Conservation (phyloP, 257 asterid species). For the Solanum arcanum region DNA sequence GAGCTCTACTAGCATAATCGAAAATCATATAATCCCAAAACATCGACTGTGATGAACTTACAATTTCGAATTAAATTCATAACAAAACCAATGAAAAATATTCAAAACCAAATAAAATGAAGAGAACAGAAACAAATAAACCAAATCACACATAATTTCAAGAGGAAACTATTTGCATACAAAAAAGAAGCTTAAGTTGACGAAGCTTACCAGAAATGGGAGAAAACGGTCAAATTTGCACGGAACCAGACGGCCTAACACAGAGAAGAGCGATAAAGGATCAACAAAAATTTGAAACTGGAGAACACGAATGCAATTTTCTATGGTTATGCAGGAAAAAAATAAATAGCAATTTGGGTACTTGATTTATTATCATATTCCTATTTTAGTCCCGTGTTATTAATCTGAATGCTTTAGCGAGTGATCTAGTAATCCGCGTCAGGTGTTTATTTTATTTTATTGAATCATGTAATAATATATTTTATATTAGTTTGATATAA, state of each 20-base stretch:
- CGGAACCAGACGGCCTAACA: not conserved
- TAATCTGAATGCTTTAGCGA: too few species aligned
- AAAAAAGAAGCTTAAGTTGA: not conserved
- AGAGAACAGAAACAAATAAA: not conserved
- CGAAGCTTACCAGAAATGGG: not conserved
- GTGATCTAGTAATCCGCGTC: too few species aligned
- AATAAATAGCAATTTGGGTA: not conserved
- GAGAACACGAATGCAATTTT: not conserved
- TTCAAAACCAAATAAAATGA: not conserved
- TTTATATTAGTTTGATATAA: too few species aligned
- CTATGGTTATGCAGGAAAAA: not conserved
- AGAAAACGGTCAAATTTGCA: not conserved
- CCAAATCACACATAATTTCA: not conserved
- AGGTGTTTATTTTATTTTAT: too few species aligned
- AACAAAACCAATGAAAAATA: not conserved
- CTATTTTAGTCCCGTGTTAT: not conserved
- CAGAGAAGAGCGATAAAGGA: not conserved
- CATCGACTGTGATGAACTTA: not conserved
- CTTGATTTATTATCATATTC: not conserved
- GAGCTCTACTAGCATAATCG: not conserved
- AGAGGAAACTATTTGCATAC: not conserved
- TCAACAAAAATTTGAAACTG: not conserved
- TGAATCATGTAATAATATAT: too few species aligned
- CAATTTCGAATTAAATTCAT: not conserved
- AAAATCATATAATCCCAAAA: not conserved